Conservation (phyloP, 1,139 yeast species). For the Arxiozyma bovina region DNA sequence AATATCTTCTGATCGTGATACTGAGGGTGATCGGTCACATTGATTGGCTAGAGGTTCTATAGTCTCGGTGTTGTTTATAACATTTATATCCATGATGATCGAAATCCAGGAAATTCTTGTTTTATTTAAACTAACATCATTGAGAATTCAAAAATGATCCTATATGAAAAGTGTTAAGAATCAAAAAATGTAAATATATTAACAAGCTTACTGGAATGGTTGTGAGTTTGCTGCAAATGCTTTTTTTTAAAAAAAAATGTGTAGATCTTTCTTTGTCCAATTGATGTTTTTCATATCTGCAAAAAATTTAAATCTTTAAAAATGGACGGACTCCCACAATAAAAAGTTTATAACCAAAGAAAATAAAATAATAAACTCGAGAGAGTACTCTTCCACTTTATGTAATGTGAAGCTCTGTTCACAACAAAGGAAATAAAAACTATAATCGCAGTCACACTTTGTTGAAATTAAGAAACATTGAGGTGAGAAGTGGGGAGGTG, state of each 20-base stretch:
- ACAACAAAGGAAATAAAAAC: too few relatives aligned
- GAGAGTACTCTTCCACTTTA: neutral
- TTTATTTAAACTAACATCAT: too few relatives aligned
- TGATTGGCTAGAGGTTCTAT: neutral
- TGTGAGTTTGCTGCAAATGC: neutral
- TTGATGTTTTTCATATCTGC: neutral
- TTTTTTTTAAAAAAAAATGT: too few relatives aligned
- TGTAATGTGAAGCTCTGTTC: neutral
- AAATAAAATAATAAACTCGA: too few relatives aligned
- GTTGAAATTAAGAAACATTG: neutral
- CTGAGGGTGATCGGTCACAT: neutral
- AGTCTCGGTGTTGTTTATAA: neutral
- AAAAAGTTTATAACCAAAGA: too few relatives aligned
- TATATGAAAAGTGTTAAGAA: too few relatives aligned
- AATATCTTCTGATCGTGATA: neutral
- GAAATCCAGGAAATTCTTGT: too few relatives aligned
- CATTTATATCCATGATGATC: neutral
- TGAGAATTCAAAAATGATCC: too few relatives aligned
- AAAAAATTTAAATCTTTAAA: neutral
- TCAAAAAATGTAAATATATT: too few relatives aligned
- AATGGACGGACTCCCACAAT: too few relatives aligned
- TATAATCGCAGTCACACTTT: neutral
- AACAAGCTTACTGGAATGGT: neutral
- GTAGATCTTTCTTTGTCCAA: neutral
- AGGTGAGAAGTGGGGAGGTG: neutral